phyloP scores from a whole-genome alignment of 345 rosid species.

The Erucastrum elatum region DNA sequence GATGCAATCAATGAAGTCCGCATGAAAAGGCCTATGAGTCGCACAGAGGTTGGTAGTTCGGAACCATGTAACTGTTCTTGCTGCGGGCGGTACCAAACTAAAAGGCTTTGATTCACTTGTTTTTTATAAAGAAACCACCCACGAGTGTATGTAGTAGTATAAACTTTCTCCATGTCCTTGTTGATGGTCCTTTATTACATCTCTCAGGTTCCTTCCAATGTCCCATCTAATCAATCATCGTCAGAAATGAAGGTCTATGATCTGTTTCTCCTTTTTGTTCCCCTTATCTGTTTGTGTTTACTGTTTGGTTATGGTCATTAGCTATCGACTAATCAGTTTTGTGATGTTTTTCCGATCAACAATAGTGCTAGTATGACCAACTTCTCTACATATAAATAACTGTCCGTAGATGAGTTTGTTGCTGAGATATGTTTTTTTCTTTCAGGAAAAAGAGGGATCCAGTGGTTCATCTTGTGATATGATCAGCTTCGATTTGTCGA shows the following conservation, averaged over 20 bases:
- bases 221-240: slow-evolving; percentile 47
- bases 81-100: slow-evolving; percentile 1
- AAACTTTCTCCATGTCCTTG: slow-evolving; percentile 6
- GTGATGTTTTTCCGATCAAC: not conserved
- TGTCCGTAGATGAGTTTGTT: too few relatives aligned
- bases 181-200: not conserved
- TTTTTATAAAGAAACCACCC: too few relatives aligned
- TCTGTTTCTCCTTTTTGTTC: not conserved
- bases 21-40: slow-evolving; percentile 81
- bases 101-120: slow-evolving; percentile 9
- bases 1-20: slow-evolving; percentile 67
- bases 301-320: not conserved
- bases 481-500: slow-evolving; percentile 83
- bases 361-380: slow-evolving; percentile 2
- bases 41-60: slow-evolving; percentile 67
- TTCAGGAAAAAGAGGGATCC: too few relatives aligned
- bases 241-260: slow-evolving; percentile 56
- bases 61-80: slow-evolving; percentile 1
- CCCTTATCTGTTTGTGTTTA: not conserved
- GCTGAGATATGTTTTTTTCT: too few relatives aligned
- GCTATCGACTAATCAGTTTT: not conserved
- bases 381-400: slow-evolving; percentile 3
- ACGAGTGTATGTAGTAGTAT: not conserved
- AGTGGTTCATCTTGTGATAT: slow-evolving; percentile 72
- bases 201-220: slow-evolving; percentile 72